Evolutionary conservation across 495 filamentous ascomycete species (phyloP).

Genomic region (Neohortaea acidophila): DNA sequence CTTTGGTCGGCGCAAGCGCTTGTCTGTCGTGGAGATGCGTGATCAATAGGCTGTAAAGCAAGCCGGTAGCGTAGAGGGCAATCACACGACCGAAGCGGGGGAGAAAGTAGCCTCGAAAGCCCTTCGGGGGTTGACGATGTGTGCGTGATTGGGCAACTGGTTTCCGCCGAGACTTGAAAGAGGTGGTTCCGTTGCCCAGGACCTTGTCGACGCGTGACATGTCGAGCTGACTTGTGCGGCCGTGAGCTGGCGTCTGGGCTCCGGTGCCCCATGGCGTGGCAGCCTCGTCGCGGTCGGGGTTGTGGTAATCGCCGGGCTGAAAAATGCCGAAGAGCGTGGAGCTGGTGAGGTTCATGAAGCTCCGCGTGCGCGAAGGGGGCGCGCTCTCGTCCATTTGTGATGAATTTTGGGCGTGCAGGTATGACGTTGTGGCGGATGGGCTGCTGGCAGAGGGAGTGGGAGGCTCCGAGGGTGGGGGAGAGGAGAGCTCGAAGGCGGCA

Average conservation of each 20-base stretch:
- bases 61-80: conserved; percentile 65
- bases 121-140: conserved; percentile 12
- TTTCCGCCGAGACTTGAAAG: no score
- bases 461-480: conserved; percentile 32
- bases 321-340: conserved; percentile 89
- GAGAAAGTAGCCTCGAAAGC: conserved; percentile 32
- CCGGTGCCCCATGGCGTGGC: conserved; percentile 58
- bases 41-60: conserved; percentile 72
- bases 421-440: conserved; percentile 25
- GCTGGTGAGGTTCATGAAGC: conserved; percentile 72
- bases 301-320: conserved; percentile 45
- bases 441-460: conserved; percentile 30
- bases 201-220: no score
- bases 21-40: conserved; percentile 63
- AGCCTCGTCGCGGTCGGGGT: conserved; percentile 28
- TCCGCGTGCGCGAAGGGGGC: conserved; percentile 42
- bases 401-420: conserved; percentile 24
- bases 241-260: conserved; percentile 41
- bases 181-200: no score
- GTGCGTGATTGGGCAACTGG: no score
- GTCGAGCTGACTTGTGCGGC: conserved; percentile 8
- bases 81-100: conserved; percentile 38
- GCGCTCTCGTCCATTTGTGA: conserved; percentile 18
- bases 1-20: conserved; percentile 46
- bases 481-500: conserved; percentile 13